phyloP scores from a whole-genome alignment of 345 rosid species.

The Salix purpurea region DNA sequence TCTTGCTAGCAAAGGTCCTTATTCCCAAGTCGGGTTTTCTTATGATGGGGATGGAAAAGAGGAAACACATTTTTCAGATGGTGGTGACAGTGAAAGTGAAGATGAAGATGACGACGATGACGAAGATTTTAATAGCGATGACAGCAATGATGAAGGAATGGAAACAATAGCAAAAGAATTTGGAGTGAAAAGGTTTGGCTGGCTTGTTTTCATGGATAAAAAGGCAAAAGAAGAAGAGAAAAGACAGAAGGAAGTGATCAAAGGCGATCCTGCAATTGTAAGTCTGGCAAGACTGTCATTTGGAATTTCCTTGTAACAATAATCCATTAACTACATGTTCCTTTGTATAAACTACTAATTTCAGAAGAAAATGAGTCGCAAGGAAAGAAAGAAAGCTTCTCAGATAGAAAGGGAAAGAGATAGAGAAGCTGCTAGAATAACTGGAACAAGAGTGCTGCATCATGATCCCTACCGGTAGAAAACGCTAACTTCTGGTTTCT shows the following conservation, averaged over 20 bases:
- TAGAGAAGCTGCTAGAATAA: slow-evolving; percentile 62
- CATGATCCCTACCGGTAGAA: slow-evolving; percentile 88
- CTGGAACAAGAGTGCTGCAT: slow-evolving; percentile 63
- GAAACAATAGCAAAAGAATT: slow-evolving; percentile 85
- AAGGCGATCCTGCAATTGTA: slow-evolving; percentile 97
- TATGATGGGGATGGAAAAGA: slow-evolving; percentile 70
- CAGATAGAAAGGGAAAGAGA: slow-evolving; percentile 92
- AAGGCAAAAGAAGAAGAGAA: slow-evolving; percentile 90
- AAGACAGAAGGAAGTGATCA: slow-evolving; percentile 88
- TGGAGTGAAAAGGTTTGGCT: slow-evolving; percentile 89
- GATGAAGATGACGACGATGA: slow-evolving; percentile 78
- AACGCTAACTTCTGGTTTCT: neutral
- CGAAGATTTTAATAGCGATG: slow-evolving; percentile 89
- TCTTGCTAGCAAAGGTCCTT: slow-evolving; percentile 67
- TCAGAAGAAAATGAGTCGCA: slow-evolving; percentile 92
- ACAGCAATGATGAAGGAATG: slow-evolving; percentile 92
- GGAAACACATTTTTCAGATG: slow-evolving; percentile 50
- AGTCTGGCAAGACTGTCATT: slow-evolving; percentile 32
- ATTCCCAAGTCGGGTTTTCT: slow-evolving; percentile 92
- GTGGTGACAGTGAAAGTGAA: slow-evolving; percentile 58
- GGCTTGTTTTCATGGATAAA: slow-evolving; percentile 98
- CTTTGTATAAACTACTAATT: slow-evolving; percentile 20
- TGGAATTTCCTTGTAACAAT: neutral
- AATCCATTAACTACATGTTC: slow-evolving; percentile 6
- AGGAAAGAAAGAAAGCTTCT: slow-evolving; percentile 96